Conservation (phyloP, 495 filamentous ascomycete genomes). For the Podospora appendiculata region DNA sequence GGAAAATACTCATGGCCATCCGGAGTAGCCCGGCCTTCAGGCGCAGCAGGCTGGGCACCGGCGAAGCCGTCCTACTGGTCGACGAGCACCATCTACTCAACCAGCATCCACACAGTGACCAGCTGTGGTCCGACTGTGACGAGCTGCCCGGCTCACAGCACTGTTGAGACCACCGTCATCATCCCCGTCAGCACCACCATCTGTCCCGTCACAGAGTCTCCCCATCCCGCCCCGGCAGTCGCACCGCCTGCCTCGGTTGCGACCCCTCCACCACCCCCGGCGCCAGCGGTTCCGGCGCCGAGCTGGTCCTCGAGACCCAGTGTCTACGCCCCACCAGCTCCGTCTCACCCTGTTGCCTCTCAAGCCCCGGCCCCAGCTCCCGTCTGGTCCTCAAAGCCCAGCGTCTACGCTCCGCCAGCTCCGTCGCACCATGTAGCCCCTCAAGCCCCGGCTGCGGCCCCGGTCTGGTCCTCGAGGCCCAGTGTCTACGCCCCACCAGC, state of each 20-base stretch:
- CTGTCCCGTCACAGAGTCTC: slow-evolving; percentile 21
- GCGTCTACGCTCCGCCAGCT: neutral
- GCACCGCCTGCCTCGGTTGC: neutral
- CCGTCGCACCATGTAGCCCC: no score
- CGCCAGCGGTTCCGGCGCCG: neutral
- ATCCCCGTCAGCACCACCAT: slow-evolving; percentile 27
- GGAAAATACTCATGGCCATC: no score
- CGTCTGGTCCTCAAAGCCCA: no score
- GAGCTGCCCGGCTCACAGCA: slow-evolving; percentile 23
- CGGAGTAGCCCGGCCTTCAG: no score
- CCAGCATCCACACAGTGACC: slow-evolving; percentile 19
- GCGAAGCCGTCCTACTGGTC: slow-evolving; percentile 12
- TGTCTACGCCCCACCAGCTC: slow-evolving; percentile 1
- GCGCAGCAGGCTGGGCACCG: no score
- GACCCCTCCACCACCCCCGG: neutral
- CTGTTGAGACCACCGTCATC: slow-evolving; percentile 27
- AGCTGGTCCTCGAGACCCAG: slow-evolving; percentile 3
- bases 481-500: neutral
- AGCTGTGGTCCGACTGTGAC: slow-evolving; percentile 16
- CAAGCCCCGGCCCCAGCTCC: neutral
- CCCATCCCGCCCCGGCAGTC: slow-evolving; percentile 1
- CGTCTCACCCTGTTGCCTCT: neutral
- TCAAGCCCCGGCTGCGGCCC: neutral
- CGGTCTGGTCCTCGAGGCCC: slow-evolving; percentile 5
- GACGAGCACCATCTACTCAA: slow-evolving; percentile 26